These are phyloP conservation scores for Physaria fendleri DNA, from an alignment of 345 rosid species.

Conservation along the genomic window DNA sequence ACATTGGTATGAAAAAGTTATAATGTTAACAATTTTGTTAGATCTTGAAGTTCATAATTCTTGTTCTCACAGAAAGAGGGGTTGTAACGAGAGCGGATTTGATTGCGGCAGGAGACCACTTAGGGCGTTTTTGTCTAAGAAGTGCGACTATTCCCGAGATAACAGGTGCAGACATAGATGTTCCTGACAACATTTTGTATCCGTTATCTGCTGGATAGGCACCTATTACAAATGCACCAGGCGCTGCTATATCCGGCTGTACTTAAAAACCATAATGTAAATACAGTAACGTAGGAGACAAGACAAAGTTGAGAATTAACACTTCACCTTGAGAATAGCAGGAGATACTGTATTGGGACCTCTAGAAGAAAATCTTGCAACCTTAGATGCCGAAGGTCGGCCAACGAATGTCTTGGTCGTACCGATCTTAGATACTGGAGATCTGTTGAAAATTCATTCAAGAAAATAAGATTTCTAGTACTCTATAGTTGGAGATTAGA, in stretches of 20 bases:
- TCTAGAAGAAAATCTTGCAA: conserved; percentile 65
- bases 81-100: conserved; percentile 64
- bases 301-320: too few relatives aligned
- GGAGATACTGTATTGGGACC: conserved; percentile 59
- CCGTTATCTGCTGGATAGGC: conserved; percentile 21
- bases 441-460: conserved; percentile 25
- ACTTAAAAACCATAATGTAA: background rate
- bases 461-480: background rate
- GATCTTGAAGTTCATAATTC: conserved; percentile 24
- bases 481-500: background rate
- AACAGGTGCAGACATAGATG: conserved; percentile 71
- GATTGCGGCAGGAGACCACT: conserved; percentile 70
- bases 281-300: background rate
- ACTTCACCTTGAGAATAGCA: conserved; percentile 60
- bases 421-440: conserved; percentile 56
- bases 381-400: conserved; percentile 46
- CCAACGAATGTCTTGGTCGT: conserved; percentile 39
- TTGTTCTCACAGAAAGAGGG: conserved; percentile 49
- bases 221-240: conserved; percentile 61
- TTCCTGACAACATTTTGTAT: conserved; percentile 45
- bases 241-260: conserved; percentile 90
- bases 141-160: conserved; percentile 60
- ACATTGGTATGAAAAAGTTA: background rate
- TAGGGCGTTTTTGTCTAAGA: conserved; percentile 44
- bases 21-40: background rate